These are phyloP conservation scores for Blastomyces silverae DNA, from an alignment of 2,329 filamentous ascomycete genomes.

Conservation along the genomic window DNA sequence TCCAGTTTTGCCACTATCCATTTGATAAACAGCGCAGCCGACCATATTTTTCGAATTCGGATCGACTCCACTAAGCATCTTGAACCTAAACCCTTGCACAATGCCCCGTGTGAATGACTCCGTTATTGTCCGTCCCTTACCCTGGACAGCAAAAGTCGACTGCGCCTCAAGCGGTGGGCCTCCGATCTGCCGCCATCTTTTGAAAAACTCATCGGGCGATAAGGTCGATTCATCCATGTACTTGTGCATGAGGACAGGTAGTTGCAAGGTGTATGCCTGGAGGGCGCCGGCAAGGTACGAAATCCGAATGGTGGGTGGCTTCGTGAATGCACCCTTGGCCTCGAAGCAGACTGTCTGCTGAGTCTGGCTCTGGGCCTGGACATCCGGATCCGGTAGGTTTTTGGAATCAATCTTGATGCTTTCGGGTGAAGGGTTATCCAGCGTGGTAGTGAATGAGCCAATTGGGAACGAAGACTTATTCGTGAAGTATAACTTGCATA, in stretches of 20 bases:
- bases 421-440: slow-evolving; percentile 61
- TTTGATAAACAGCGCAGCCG: slow-evolving; percentile 72
- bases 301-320: slow-evolving; percentile 84
- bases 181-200: slow-evolving; percentile 97
- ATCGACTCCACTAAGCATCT: slow-evolving; percentile 75
- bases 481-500: slow-evolving; percentile 89
- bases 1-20: slow-evolving; percentile 79
- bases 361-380: slow-evolving; percentile 67
- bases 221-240: slow-evolving; percentile 93
- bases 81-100: slow-evolving; percentile 84
- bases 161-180: slow-evolving; percentile 81
- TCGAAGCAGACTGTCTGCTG: slow-evolving; percentile 96
- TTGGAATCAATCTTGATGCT: slow-evolving; percentile 84
- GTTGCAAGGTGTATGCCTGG: slow-evolving; percentile 83
- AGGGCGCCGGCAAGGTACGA: slow-evolving; percentile 90
- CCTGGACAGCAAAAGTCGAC: slow-evolving; percentile 65
- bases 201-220: slow-evolving; percentile 91
- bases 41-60: slow-evolving; percentile 92
- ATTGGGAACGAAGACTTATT: slow-evolving; percentile 86
- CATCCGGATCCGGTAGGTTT: slow-evolving; percentile 74
- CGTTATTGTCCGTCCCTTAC: slow-evolving; percentile 58
- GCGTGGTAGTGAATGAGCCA: slow-evolving; percentile 85
- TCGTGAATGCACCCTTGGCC: slow-evolving; percentile 69
- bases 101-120: slow-evolving; percentile 63
- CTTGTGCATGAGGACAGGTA: slow-evolving; percentile 84